Evolutionary conservation across 2,329 filamentous ascomycete genomes (phyloP).

Genomic region (Capronia coronata): DNA sequence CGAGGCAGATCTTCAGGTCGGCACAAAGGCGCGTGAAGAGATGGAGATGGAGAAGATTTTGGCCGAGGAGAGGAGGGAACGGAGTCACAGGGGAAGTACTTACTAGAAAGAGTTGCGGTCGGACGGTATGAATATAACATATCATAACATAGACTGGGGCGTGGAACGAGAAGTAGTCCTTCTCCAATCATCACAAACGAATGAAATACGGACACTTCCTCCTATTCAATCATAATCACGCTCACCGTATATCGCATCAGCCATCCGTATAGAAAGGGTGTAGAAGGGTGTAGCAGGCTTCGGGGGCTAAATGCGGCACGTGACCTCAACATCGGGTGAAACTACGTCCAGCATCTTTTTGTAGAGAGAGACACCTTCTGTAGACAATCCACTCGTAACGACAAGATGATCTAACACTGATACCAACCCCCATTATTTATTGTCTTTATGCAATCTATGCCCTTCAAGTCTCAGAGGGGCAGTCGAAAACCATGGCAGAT

Average conservation of each 20-base stretch:
- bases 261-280: too few species aligned
- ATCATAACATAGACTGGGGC: too few species aligned
- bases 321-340: neutral
- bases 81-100: constrained; percentile 15
- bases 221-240: too few species aligned
- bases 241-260: too few species aligned
- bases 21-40: constrained; percentile 23
- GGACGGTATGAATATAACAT: neutral
- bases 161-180: neutral
- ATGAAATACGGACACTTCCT: too few species aligned
- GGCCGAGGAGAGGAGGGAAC: constrained; percentile 26
- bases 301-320: too few species aligned
- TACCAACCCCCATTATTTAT: too few species aligned
- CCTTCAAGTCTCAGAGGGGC: too few species aligned
- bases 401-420: neutral
- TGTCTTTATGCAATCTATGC: too few species aligned
- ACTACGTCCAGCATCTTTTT: neutral
- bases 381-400: neutral
- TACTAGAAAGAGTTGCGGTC: constrained; percentile 8
- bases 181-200: too few species aligned
- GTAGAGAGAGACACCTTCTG: neutral
- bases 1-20: constrained; percentile 26
- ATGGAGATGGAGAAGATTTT: constrained; percentile 26
- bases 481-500: constrained; percentile 54
- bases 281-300: too few species aligned